Conservation (phyloP, 2,329 filamentous ascomycete genomes). For the Calonectria pseudoreteaudii region DNA sequence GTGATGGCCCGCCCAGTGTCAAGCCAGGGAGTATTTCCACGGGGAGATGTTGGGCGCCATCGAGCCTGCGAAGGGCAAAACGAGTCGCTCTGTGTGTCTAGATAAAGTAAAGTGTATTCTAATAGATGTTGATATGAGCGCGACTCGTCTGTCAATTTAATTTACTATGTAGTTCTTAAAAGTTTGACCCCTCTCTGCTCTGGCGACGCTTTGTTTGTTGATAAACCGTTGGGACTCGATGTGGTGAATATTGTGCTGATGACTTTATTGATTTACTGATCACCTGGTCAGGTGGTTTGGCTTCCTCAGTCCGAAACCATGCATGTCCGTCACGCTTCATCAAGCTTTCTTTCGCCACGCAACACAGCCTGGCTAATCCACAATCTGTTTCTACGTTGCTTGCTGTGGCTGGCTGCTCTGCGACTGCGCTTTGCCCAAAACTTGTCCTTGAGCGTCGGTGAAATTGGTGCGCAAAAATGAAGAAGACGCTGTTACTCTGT, state of each 20-base stretch:
- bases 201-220: neutral
- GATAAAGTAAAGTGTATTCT: conserved; percentile 54
- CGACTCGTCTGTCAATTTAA: neutral
- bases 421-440: neutral
- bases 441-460: neutral
- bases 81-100: conserved; percentile 44
- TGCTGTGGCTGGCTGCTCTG: neutral
- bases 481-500: conserved; percentile 83
- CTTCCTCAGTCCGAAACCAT: neutral
- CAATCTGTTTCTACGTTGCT: neutral
- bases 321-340: conserved; percentile 14
- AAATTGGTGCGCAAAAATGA: conserved; percentile 49
- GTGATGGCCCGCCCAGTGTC: conserved; percentile 32
- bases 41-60: conserved; percentile 27
- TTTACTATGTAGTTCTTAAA: neutral
- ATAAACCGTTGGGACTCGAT: neutral
- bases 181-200: neutral
- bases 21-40: conserved; percentile 20
- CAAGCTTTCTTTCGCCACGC: conserved; percentile 18
- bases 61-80: conserved; percentile 34
- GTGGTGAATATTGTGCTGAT: neutral
- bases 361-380: conserved; percentile 15
- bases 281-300: conserved; percentile 14
- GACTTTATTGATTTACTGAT: neutral
- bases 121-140: conserved; percentile 52